phyloP scores from a whole-genome alignment of 208 protist genomes.

The Acanthamoeba comandoni region DNA sequence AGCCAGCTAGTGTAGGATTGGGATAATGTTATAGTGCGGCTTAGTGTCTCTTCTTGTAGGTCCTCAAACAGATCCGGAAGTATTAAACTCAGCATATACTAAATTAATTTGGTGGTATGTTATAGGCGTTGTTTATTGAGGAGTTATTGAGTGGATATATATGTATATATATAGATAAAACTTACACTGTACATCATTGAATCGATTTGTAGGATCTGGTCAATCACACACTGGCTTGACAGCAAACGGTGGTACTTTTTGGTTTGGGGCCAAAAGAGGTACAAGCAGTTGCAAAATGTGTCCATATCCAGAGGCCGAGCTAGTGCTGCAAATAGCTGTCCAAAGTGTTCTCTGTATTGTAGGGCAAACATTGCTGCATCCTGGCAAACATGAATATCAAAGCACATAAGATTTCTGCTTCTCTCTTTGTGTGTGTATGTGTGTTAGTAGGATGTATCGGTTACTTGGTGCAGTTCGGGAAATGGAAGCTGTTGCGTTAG shows the following conservation, averaged over 20 bases:
- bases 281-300: neutral
- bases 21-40: neutral
- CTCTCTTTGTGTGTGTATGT: too few species aligned
- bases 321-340: too few species aligned
- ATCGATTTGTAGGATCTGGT: slow-evolving; percentile 25
- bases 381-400: too few species aligned
- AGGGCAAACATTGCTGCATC: slow-evolving; percentile 21
- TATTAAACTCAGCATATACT: neutral
- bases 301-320: too few species aligned
- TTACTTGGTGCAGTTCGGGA: too few species aligned
- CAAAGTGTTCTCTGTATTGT: neutral
- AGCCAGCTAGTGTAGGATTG: neutral
- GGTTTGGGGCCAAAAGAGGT: neutral
- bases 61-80: neutral
- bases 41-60: neutral
- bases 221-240: neutral
- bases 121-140: too few species aligned
- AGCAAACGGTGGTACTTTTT: slow-evolving; percentile 20
- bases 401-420: too few species aligned
- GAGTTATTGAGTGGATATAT: too few species aligned
- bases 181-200: slow-evolving; percentile 2
- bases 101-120: too few species aligned
- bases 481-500: too few species aligned
- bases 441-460: too few species aligned
- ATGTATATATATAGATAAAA: too few species aligned